phyloP scores from a whole-genome alignment of 306 rosid species.

The Lotus japonicus region DNA sequence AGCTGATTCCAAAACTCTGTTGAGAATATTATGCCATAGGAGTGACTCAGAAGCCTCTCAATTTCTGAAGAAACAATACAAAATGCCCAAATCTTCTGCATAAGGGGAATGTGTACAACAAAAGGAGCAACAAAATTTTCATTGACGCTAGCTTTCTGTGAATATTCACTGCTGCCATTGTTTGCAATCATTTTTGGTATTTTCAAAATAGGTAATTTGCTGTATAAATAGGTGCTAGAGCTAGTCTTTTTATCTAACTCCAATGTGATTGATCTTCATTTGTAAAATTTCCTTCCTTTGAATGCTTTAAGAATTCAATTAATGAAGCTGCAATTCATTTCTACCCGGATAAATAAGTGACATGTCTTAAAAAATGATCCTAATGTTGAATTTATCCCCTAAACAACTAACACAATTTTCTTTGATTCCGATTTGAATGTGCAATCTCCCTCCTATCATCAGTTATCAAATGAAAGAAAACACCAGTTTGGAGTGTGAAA shows the following conservation, averaged over 20 bases:
- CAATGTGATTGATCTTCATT: slow-evolving; percentile 3
- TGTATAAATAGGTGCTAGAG: slow-evolving; percentile 13
- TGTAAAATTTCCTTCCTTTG: slow-evolving; percentile 33
- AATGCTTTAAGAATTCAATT: slow-evolving; percentile 27
- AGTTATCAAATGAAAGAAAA: no score
- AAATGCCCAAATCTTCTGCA: slow-evolving; percentile 70
- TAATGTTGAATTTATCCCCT: not conserved
- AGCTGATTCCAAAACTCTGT: slow-evolving; percentile 72
- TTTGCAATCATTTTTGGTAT: not conserved
- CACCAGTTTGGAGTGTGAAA: no score
- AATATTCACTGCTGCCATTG: slow-evolving; percentile 25
- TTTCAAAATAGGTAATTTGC: slow-evolving; percentile 14
- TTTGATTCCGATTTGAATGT: not conserved
- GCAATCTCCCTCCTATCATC: no score
- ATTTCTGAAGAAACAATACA: slow-evolving; percentile 91
- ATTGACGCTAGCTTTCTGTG: slow-evolving; percentile 24
- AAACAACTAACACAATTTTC: not conserved
- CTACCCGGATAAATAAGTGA: not conserved
- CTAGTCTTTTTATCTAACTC: not conserved
- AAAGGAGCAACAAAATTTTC: slow-evolving; percentile 19
- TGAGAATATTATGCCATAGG: slow-evolving; percentile 85
- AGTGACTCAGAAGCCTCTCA: slow-evolving; percentile 86
- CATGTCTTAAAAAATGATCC: not conserved
- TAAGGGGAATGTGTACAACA: slow-evolving; percentile 32
- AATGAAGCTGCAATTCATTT: slow-evolving; percentile 17